Conservation (phyloP, 2,329 filamentous ascomycete genomes). For the Blastomyces percursus region DNA sequence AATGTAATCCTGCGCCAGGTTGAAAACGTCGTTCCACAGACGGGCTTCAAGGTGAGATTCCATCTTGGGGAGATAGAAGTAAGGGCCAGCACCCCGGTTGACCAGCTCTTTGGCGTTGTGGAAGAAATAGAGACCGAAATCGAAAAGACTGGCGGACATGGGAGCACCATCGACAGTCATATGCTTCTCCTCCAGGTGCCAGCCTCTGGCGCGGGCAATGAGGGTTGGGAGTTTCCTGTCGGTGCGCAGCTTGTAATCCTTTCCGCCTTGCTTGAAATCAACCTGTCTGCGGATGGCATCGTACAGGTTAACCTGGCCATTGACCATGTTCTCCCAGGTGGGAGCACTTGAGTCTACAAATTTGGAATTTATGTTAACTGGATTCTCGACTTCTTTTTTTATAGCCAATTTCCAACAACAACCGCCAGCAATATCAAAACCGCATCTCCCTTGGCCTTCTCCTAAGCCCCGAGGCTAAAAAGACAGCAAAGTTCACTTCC, state of each 20-base stretch:
- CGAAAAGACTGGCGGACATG: slow-evolving; percentile 84
- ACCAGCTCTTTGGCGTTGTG: slow-evolving; percentile 89
- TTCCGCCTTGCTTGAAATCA: slow-evolving; percentile 89
- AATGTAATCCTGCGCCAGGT: slow-evolving; percentile 86
- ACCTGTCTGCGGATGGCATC: slow-evolving; percentile 88
- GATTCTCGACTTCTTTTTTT: slow-evolving; percentile 1
- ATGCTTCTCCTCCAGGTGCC: slow-evolving; percentile 98
- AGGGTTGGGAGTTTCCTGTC: slow-evolving; percentile 80
- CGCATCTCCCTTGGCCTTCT: too few species aligned
- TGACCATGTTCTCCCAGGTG: slow-evolving; percentile 99
- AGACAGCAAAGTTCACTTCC: background rate
- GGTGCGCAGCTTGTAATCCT: slow-evolving; percentile 95
- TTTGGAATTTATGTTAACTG: background rate
- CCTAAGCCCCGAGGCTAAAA: too few species aligned
- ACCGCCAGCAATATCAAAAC: background rate
- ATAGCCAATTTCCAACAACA: background rate
- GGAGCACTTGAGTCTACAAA: slow-evolving; percentile 76
- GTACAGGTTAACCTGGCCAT: slow-evolving; percentile 94
- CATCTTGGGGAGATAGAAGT: slow-evolving; percentile 98
- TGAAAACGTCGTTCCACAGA: slow-evolving; percentile 98
- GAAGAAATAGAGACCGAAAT: slow-evolving; percentile 98
- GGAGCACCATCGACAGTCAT: slow-evolving; percentile 90
- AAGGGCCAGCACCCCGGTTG: slow-evolving; percentile 73
- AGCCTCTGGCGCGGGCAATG: slow-evolving; percentile 88
- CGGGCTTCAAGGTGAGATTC: slow-evolving; percentile 94